phyloP scores from a whole-genome alignment of 176 grass and related monocot genomes.

The Oryza australiensis region DNA sequence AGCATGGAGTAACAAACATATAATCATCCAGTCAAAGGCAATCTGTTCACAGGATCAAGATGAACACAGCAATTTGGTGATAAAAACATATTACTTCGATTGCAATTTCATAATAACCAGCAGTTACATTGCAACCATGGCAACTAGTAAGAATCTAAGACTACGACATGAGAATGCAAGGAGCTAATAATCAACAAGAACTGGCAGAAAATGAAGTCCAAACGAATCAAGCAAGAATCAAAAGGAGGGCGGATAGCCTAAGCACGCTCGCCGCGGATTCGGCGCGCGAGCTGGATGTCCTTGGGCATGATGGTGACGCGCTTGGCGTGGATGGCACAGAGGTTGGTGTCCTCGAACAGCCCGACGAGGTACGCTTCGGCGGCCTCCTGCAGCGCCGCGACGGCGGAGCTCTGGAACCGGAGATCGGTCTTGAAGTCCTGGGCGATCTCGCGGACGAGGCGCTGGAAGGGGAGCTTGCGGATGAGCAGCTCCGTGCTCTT shows the following conservation, averaged over 20 bases:
- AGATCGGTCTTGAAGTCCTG: constrained; percentile 92
- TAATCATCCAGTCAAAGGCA: background rate
- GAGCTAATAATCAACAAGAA: background rate
- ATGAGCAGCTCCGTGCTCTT: constrained; percentile 91
- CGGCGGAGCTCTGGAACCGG: constrained; percentile 58
- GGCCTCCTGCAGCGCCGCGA: constrained; percentile 59
- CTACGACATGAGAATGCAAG: background rate
- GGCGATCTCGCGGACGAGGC: constrained; percentile 76
- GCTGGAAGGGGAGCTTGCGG: constrained; percentile 78
- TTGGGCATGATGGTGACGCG: constrained; percentile 89
- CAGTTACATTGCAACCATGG: background rate
- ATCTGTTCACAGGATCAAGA: background rate
- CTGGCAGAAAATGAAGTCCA: background rate
- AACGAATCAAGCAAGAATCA: background rate
- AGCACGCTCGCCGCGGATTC: constrained; percentile 49
- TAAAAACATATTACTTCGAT: background rate
- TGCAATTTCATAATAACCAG: background rate
- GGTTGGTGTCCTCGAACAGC: constrained; percentile 89
- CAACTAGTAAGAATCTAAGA: background rate
- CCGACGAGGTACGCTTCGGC: constrained; percentile 82
- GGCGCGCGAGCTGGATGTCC: constrained; percentile 84
- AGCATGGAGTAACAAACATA: background rate
- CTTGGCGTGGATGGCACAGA: constrained; percentile 95
- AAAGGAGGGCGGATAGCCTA: background rate
- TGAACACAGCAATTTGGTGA: background rate